Evolutionary conservation across 148 eudicot genomes (phyloP).

Genomic region (Gaultheria prostrata): DNA sequence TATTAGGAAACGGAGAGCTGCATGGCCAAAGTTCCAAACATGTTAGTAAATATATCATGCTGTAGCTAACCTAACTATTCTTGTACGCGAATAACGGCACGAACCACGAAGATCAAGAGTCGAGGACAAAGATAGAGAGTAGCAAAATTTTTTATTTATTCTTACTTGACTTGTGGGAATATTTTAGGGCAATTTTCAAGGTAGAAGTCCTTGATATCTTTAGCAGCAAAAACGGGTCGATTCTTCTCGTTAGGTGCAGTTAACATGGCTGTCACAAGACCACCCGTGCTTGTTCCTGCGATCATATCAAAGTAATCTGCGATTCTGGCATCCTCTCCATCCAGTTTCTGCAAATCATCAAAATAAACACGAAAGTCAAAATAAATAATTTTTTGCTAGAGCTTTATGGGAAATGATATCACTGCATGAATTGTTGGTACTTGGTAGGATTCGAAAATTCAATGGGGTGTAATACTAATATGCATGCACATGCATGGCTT

Average conservation of each 20-base stretch:
- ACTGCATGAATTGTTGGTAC: background rate
- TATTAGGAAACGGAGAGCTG: background rate
- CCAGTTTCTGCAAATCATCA: constrained; percentile 3
- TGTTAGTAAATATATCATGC: background rate
- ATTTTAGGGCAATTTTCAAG: constrained; percentile 15
- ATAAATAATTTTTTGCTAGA: background rate
- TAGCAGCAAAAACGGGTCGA: constrained; percentile 20
- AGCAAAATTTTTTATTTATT: background rate
- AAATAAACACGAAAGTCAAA: background rate
- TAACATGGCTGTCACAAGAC: constrained; percentile 17
- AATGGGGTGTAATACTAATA: background rate
- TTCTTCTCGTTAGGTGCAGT: constrained; percentile 7
- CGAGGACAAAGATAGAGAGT: no score
- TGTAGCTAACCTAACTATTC: background rate
- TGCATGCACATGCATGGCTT: background rate
- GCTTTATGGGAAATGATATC: background rate
- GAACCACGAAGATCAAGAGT: no score
- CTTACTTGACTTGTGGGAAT: constrained; percentile 7
- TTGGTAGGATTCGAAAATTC: background rate
- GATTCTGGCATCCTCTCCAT: constrained; percentile 17
- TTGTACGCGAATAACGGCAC: no score
- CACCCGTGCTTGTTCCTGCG: constrained; percentile 19
- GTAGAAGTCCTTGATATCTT: constrained; percentile 20
- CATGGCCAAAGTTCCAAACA: background rate
- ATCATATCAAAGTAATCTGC: constrained; percentile 22